Base-by-base conservation (phyloP, 2,329 filamentous ascomycete genomes). In the Phialocephala subalpina region DNA sequence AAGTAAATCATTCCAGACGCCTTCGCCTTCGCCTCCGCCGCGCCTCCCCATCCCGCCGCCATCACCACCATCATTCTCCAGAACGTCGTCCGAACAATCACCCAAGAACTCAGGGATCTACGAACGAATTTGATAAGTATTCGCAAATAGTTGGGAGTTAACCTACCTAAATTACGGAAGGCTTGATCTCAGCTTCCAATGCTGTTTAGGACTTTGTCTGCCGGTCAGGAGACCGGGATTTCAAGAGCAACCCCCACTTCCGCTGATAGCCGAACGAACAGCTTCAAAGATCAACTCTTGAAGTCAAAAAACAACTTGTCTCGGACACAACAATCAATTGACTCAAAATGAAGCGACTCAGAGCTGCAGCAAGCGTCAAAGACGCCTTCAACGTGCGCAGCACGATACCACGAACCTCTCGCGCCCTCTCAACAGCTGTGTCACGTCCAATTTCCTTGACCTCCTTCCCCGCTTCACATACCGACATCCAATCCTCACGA, bases 281-380 rank as follows among this genome's bases (percentile, higher is more conserved):
- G 52, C 42, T 57, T 64, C 40, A 62, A 47, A n/a, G 27, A 36
- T 52, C 7, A 64, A 22, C 33, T 63, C 60, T 38, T 47, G 33
- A 58, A 57, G 36, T 22, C 40, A 22, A 33, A 66, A 27, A 36
- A 52, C 16, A 63, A n/a, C 58, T n/a, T 59, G n/a, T 47, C 29
- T 58, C 58, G 56, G 5, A 47, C 18, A 55, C 38, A 62, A 64
- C 58, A 65, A 64, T 49, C 62, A 67, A 74, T 73, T 73, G 68
- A 64, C 40, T 40, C 63, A 73, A 64, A 64, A 75, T 75, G 74
- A 76, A 72, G 69, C 70, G 70, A 60, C 66, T 75, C 52, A 69
- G 71, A 73, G 70, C 71, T 72, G 70, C 63, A 63, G 55, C 66
- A 35, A 64, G 62, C 25, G 33, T 73, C 60, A 61, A 47, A 25